These are phyloP conservation scores for Talaromyces borbonicus DNA, from an alignment of 495 filamentous ascomycete species.

Conservation along the genomic window DNA sequence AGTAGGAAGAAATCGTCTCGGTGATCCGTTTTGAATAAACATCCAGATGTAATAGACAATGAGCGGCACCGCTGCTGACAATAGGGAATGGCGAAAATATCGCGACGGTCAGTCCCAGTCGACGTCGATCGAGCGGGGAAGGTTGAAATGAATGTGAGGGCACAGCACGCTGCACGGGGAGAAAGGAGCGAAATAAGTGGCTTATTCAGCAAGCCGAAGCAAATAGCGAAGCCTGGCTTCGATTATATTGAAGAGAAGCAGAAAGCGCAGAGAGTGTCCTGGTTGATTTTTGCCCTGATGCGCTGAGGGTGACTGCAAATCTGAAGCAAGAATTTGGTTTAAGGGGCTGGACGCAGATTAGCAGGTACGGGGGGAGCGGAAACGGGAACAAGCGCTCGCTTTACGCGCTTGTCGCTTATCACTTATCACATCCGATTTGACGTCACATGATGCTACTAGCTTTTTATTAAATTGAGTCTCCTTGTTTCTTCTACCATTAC, in stretches of 20 bases:
- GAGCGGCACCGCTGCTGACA: no score
- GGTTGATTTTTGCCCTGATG: background rate
- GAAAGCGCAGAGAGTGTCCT: background rate
- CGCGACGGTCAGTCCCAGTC: no score
- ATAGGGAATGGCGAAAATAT: no score
- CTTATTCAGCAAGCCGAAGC: no score
- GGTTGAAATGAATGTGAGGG: background rate
- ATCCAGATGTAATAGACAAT: no score
- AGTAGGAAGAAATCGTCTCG: no score
- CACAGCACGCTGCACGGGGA: background rate
- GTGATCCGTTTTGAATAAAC: no score
- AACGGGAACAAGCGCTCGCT: slow-evolving; percentile 30
- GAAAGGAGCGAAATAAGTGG: background rate
- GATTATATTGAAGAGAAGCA: background rate
- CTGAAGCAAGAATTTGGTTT: background rate
- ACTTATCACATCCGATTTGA: background rate
- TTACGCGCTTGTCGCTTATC: slow-evolving; percentile 28
- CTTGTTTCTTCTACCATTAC: background rate
- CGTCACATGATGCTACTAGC: background rate
- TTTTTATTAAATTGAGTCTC: background rate
- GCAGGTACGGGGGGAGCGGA: slow-evolving; percentile 11
- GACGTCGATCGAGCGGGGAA: no score
- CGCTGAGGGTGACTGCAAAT: no score
- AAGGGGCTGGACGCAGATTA: slow-evolving; percentile 8
- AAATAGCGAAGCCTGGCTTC: no score